Evolutionary conservation across 192 early-diverging fungal genomes (phyloP).

Genomic region (Geosiphon pyriformis): DNA sequence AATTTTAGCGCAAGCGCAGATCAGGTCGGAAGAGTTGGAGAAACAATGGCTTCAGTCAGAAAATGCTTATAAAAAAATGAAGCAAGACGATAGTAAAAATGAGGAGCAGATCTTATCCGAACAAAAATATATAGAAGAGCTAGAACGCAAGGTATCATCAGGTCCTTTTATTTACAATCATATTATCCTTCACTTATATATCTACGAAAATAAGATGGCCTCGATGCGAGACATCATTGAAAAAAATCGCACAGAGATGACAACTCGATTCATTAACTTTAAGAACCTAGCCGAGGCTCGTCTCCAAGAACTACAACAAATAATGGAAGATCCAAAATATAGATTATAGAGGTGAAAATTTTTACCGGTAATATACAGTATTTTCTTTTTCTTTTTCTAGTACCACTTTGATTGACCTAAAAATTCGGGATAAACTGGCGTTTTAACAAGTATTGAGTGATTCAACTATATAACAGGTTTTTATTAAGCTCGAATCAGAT

Average conservation of each 20-base stretch:
- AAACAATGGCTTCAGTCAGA: background rate
- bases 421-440: too few relatives aligned
- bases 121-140: background rate
- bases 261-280: background rate
- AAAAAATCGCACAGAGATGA: background rate
- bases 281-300: background rate
- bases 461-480: too few relatives aligned
- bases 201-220: background rate
- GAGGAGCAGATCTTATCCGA: background rate
- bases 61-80: background rate
- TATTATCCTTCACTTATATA: background rate
- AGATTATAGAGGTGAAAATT: too few relatives aligned
- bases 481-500: too few relatives aligned
- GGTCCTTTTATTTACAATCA: background rate
- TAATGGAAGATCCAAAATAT: too few relatives aligned
- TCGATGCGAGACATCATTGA: background rate
- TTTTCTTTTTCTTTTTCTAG: too few relatives aligned
- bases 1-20: background rate
- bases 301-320: background rate
- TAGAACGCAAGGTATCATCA: background rate
- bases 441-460: too few relatives aligned
- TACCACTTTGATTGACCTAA: too few relatives aligned
- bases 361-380: too few relatives aligned
- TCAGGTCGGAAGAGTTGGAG: background rate
- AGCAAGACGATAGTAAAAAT: background rate